Conservation (phyloP, 2,329 filamentous ascomycete species). For the Monilinia aucupariae region DNA sequence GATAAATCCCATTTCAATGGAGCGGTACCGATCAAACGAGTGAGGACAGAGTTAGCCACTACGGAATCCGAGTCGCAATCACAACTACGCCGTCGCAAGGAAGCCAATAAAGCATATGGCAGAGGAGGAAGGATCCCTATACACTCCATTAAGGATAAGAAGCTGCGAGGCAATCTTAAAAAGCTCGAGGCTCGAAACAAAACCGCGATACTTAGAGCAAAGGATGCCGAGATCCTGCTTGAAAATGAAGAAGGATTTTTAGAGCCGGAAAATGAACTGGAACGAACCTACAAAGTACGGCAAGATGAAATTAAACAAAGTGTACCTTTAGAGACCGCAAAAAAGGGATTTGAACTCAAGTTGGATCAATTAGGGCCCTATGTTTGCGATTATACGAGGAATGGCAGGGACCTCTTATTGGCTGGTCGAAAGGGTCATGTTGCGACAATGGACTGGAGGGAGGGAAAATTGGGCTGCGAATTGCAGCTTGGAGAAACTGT, state of each 20-base stretch:
- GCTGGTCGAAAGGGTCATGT: slow-evolving; percentile 91
- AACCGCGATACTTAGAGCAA: slow-evolving; percentile 73
- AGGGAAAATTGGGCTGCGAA: slow-evolving; percentile 86
- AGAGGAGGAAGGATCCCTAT: slow-evolving; percentile 71
- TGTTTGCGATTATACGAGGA: slow-evolving; percentile 79
- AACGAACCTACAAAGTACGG: slow-evolving; percentile 85
- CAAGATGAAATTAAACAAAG: slow-evolving; percentile 76
- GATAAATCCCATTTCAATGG: slow-evolving; percentile 43
- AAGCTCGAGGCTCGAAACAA: slow-evolving; percentile 77
- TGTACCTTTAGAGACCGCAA: slow-evolving; percentile 76
- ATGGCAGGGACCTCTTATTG: slow-evolving; percentile 78
- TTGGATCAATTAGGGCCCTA: slow-evolving; percentile 82
- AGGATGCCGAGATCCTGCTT: slow-evolving; percentile 90
- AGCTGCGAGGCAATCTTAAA: slow-evolving; percentile 74
- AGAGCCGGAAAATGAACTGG: slow-evolving; percentile 81
- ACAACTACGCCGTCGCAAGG: slow-evolving; percentile 44
- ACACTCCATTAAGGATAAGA: slow-evolving; percentile 78
- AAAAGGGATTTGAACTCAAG: slow-evolving; percentile 88
- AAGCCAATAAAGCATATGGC: slow-evolving; percentile 74
- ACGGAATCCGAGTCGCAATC: slow-evolving; percentile 30
- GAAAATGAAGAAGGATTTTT: slow-evolving; percentile 83
- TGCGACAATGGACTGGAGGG: slow-evolving; percentile 93
- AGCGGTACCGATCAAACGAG: slow-evolving; percentile 45
- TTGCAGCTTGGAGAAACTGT: slow-evolving; percentile 87
- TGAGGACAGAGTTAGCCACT: slow-evolving; percentile 45